A percentile compares a stretch with the other conserved stretches of the same genome.
These are phyloP conservation scores for Suhomyces prunicola DNA, from an alignment of 805 yeast species.

Conservation along the genomic window DNA sequence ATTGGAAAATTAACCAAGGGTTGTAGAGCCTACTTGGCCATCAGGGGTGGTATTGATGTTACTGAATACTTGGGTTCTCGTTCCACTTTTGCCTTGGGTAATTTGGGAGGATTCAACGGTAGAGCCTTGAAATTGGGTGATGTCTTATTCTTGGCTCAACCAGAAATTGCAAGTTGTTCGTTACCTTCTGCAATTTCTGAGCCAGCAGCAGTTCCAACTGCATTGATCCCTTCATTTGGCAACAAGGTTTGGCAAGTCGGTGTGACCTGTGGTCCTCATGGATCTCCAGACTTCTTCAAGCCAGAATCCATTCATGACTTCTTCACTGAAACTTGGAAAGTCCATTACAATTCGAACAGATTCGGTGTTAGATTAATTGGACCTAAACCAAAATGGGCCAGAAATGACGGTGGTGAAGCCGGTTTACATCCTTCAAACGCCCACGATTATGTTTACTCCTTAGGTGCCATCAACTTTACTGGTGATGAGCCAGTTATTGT, in stretches of 20 bases:
- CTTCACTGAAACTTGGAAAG: slow-evolving; percentile 81
- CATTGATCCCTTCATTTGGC: slow-evolving; percentile 52
- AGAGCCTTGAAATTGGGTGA: slow-evolving; percentile 90
- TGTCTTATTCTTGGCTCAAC: slow-evolving; percentile 81
- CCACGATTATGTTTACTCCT: slow-evolving; percentile 93
- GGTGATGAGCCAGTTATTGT: slow-evolving; percentile 98
- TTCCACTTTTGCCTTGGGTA: slow-evolving; percentile 92
- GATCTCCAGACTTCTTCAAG: slow-evolving; percentile 91
- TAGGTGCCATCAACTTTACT: slow-evolving; percentile 96
- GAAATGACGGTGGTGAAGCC: slow-evolving; percentile 95
- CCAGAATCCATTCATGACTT: slow-evolving; percentile 71
- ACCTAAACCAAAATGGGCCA: slow-evolving; percentile 96
- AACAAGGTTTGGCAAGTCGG: slow-evolving; percentile 75
- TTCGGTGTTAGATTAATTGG: slow-evolving; percentile 94
- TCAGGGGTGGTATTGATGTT: slow-evolving; percentile 91
- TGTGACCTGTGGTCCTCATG: slow-evolving; percentile 97
- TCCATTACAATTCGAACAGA: slow-evolving; percentile 94
- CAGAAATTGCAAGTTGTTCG: slow-evolving; percentile 61
- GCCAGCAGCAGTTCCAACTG: slow-evolving; percentile 56
- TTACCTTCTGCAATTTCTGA: slow-evolving; percentile 69
- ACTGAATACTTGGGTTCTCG: slow-evolving; percentile 94
- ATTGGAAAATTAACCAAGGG: slow-evolving; percentile 82
- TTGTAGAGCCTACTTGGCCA: slow-evolving; percentile 85
- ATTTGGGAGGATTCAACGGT: slow-evolving; percentile 93
- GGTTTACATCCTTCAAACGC: slow-evolving; percentile 99